phyloP scores from a whole-genome alignment of 768 basidiomycete species.

The Hemileccinum impolitum region DNA sequence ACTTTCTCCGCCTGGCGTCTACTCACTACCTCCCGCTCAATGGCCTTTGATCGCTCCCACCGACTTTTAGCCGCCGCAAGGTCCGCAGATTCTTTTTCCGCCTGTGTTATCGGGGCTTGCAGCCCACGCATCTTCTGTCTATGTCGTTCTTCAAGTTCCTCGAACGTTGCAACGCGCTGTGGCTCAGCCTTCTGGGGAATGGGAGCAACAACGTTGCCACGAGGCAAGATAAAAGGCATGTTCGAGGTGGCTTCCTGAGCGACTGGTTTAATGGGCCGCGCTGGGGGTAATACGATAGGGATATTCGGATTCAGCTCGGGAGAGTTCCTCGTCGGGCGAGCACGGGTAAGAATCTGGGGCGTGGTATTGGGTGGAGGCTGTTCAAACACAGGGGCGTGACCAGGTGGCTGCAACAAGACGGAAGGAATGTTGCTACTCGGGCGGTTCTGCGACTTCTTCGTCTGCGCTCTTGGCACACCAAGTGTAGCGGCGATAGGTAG shows the following conservation, averaged over 20 bases:
- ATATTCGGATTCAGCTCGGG: constrained; percentile 26
- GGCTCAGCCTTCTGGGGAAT: constrained; percentile 47
- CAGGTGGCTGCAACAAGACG: constrained; percentile 29
- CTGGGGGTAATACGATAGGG: constrained; percentile 31
- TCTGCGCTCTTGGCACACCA: constrained; percentile 4
- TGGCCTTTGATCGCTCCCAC: constrained; percentile 76
- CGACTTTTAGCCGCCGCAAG: constrained; percentile 70
- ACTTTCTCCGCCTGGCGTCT: constrained; percentile 71
- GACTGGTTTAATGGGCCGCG: constrained; percentile 33
- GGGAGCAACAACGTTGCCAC: constrained; percentile 38
- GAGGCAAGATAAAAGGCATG: constrained; percentile 44
- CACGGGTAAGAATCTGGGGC: constrained; percentile 24
- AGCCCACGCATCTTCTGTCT: constrained; percentile 78
- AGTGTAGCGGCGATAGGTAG: constrained; percentile 29
- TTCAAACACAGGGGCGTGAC: constrained; percentile 28
- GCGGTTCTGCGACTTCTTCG: constrained; percentile 20
- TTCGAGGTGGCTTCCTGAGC: constrained; percentile 32
- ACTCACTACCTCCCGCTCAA: constrained; percentile 72
- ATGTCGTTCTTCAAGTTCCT: constrained; percentile 84
- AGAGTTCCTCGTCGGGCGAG: constrained; percentile 15
- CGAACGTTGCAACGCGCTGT: constrained; percentile 71
- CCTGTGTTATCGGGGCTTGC: constrained; percentile 81
- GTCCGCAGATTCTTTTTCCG: constrained; percentile 73
- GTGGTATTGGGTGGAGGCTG: constrained; percentile 15
- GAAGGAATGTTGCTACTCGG: constrained; percentile 23